phyloP scores from a whole-genome alignment of 1,284 basidiomycete species.

The Ganoderma lingzhi region DNA sequence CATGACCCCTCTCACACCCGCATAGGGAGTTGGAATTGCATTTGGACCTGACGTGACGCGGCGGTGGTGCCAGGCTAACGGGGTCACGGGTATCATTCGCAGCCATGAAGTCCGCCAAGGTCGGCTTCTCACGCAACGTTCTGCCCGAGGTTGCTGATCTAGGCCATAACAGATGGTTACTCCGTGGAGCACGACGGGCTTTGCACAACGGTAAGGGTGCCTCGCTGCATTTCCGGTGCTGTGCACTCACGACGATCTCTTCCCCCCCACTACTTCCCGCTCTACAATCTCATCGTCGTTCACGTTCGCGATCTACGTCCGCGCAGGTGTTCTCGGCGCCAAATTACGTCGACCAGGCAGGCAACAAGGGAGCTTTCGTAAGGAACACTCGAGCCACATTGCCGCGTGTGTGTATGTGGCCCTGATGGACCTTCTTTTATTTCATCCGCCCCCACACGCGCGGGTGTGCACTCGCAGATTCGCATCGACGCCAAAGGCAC shows the following conservation, averaged over 20 bases:
- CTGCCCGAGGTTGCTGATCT: constrained; percentile 11
- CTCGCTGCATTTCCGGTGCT: not conserved
- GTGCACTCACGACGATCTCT: not conserved
- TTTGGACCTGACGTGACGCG: constrained; percentile 95
- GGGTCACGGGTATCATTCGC: constrained; percentile 89
- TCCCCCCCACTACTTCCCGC: not conserved
- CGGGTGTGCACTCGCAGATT: constrained; percentile 55
- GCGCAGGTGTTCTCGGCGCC: constrained; percentile 82
- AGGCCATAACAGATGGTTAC: constrained; percentile 71
- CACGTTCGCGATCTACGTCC: constrained; percentile 7
- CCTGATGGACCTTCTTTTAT: not conserved
- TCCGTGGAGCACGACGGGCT: constrained; percentile 90
- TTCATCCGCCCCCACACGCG: constrained; percentile 18
- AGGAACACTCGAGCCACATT: constrained; percentile 36
- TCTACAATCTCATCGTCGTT: not conserved
- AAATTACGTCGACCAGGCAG: constrained; percentile 85
- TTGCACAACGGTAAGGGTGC: constrained; percentile 77
- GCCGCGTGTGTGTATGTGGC: constrained; percentile 9
- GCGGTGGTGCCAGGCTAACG: constrained; percentile 89
- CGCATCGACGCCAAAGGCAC: constrained; percentile 84
- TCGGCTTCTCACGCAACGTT: constrained; percentile 42
- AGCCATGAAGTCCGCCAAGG: constrained; percentile 98
- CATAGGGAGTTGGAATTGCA: constrained; percentile 90
- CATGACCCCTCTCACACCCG: not conserved
- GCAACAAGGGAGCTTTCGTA: constrained; percentile 86